phyloP scores from a whole-genome alignment of 2,329 filamentous ascomycete species.

The Hypomyces rosellus region DNA sequence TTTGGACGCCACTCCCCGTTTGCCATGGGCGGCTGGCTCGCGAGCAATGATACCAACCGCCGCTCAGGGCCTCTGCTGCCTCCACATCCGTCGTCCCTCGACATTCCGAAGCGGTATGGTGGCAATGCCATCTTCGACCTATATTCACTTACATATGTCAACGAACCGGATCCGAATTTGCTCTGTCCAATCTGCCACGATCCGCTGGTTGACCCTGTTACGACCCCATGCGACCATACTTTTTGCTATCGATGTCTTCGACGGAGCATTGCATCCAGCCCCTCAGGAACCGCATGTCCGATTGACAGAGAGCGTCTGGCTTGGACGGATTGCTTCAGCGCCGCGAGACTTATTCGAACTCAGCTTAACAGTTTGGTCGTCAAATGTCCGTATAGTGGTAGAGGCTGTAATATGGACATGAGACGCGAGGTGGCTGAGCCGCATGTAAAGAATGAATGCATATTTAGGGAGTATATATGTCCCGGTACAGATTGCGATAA shows the following conservation, averaged over 20 bases:
- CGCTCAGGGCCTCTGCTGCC: constrained; percentile 29
- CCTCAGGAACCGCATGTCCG: constrained; percentile 43
- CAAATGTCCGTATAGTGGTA: constrained; percentile 47
- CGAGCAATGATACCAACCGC: constrained; percentile 20
- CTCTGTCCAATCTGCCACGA: constrained; percentile 54
- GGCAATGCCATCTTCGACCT: constrained; percentile 38
- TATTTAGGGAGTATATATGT: constrained; percentile 50
- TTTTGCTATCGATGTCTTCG: constrained; percentile 56
- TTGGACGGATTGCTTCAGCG: constrained; percentile 35
- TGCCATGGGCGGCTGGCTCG: constrained; percentile 14
- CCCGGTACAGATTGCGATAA: constrained; percentile 46
- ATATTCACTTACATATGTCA: constrained; percentile 38
- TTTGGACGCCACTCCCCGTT: constrained; percentile 11
- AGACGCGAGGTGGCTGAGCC: constrained; percentile 48
- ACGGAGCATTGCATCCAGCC: constrained; percentile 34
- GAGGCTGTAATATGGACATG: constrained; percentile 45
- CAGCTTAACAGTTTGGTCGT: constrained; percentile 56
- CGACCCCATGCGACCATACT: constrained; percentile 58
- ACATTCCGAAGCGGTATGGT: constrained; percentile 32
- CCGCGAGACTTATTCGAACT: constrained; percentile 46
- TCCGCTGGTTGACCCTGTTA: constrained; percentile 53
- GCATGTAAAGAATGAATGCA: constrained; percentile 52
- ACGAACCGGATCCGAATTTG: constrained; percentile 40
- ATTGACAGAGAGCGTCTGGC: constrained; percentile 46
- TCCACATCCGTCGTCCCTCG: constrained; percentile 33